Conservation (phyloP, 2,329 filamentous ascomycete species). For the Colletotrichum cordylinicola region DNA sequence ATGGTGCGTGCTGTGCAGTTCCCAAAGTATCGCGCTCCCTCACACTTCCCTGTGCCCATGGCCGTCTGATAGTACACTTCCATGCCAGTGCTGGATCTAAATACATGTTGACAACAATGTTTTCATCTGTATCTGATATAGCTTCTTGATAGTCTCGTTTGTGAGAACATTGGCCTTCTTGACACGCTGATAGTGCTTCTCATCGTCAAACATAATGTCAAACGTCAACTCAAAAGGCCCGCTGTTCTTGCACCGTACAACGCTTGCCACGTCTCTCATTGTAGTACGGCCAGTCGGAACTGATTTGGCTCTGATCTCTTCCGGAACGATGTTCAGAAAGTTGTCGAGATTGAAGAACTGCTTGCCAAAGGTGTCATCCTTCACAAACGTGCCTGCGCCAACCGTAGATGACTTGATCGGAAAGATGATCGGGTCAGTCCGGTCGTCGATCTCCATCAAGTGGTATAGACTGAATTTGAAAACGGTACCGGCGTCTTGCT, state of each 20-base stretch:
- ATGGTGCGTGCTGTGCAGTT: constrained; percentile 41
- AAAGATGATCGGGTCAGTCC: constrained; percentile 25
- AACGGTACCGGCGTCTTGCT: constrained; percentile 35
- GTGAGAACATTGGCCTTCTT: constrained; percentile 41
- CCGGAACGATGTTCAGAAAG: background rate
- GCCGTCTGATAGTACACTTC: constrained; percentile 47
- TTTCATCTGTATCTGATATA: constrained; percentile 32
- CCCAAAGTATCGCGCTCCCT: constrained; percentile 42
- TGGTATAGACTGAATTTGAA: constrained; percentile 56
- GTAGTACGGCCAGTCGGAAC: background rate
- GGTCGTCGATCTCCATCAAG: constrained; percentile 44
- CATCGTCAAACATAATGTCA: constrained; percentile 52
- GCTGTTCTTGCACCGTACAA: constrained; percentile 55
- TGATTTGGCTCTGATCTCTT: background rate
- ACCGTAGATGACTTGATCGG: background rate
- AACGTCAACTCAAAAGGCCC: constrained; percentile 59
- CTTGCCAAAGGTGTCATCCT: background rate
- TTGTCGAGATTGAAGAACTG: background rate
- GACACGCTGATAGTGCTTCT: constrained; percentile 38
- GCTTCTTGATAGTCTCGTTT: constrained; percentile 34
- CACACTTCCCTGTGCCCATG: constrained; percentile 37
- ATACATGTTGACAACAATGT: constrained; percentile 42
- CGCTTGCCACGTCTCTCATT: constrained; percentile 39
- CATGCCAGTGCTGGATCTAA: constrained; percentile 52
- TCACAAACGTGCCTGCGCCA: background rate